Base-by-base conservation (phyloP, 1,284 basidiomycete species). In the Spongiforma sp. region DNA sequence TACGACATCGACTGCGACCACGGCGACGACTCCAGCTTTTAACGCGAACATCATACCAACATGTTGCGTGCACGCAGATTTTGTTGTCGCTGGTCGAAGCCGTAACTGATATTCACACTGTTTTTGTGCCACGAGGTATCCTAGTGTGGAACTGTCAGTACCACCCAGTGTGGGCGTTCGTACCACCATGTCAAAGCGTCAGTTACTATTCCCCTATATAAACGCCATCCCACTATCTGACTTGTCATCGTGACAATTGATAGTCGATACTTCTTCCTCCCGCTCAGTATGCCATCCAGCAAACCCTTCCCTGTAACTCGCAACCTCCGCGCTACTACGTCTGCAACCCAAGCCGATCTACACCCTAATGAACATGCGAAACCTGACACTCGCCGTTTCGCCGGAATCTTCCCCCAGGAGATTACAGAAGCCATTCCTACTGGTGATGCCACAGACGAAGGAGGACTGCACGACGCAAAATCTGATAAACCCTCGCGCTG, bases 341-440 rank as follows among this genome's bases (percentile, higher is more conserved):
- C 60, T 26, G 56, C 46, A n/a, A 5, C 28, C 60, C 26, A 43
- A 30, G n/a, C 56, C 15, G 61, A 64, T 61, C 62, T 50, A 57
- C 39, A 34, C 46, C 33, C 52, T 21, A 36, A 58, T 39, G 61
- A 43, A 17, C 57, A 36, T 32, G 24, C 26, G 34, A 62, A 55
- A 28, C 59, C 53, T 28, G 71, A 77, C 24, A 74, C 69, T 60
- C 75, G 76, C 52, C 74, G 76, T 48, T 75, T 75, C 39, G 76
- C 66, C 5, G 28, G 53, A 12, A 62, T 75, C 41, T 71, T 75
- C 39, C 54, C 65, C 37, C 30, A 46, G 10, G 63, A 73, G 14
- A 41, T 43, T 21, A 58, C 60, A 53, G 62, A 62, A 34, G 34
- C 37, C 9, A 5, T 63, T 33, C 57, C 61, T 41, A 36, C 65